Conservation (phyloP, 495 filamentous ascomycete species). For the Penicillium herquei region DNA sequence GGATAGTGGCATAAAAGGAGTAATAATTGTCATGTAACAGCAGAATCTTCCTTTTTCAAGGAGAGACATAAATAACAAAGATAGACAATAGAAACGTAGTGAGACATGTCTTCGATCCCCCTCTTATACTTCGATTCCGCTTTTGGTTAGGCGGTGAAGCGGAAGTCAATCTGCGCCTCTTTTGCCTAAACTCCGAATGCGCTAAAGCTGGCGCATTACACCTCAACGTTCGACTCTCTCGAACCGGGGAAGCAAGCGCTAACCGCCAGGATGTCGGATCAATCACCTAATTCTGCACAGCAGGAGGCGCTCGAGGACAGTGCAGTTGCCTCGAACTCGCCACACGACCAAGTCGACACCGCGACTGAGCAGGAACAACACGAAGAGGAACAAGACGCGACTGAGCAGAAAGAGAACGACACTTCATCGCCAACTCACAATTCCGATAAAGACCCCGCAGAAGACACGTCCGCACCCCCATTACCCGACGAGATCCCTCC, state of each 20-base stretch:
- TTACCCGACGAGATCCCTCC: conserved; percentile 51
- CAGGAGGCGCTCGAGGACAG: background rate
- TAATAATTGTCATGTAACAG: too few relatives aligned
- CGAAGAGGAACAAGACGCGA: conserved; percentile 12
- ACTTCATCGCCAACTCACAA: background rate
- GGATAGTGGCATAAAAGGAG: too few relatives aligned
- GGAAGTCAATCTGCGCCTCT: conserved; percentile 1
- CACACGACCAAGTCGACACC: conserved; percentile 12
- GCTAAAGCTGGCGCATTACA: conserved; percentile 1
- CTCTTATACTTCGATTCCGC: conserved; percentile 1
- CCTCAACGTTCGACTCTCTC: background rate
- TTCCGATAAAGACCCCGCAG: conserved; percentile 13
- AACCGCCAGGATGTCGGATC: conserved; percentile 18
- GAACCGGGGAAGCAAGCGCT: background rate
- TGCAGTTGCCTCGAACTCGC: conserved; percentile 7
- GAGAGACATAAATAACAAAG: background rate
- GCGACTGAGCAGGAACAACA: conserved; percentile 5
- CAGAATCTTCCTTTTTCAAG: too few relatives aligned
- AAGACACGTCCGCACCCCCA: conserved; percentile 41
- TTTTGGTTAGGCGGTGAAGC: conserved; percentile 8
- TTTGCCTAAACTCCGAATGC: conserved; percentile 3
- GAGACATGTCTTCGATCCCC: background rate
- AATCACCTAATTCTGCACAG: background rate
- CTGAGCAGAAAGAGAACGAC: conserved; percentile 8
- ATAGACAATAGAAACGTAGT: background rate